A percentile compares a stretch with the other conserved stretches of the same genome.
Evolutionary conservation across 805 yeast genomes (phyloP).

Genomic region (Nakazawaea anatomiae): DNA sequence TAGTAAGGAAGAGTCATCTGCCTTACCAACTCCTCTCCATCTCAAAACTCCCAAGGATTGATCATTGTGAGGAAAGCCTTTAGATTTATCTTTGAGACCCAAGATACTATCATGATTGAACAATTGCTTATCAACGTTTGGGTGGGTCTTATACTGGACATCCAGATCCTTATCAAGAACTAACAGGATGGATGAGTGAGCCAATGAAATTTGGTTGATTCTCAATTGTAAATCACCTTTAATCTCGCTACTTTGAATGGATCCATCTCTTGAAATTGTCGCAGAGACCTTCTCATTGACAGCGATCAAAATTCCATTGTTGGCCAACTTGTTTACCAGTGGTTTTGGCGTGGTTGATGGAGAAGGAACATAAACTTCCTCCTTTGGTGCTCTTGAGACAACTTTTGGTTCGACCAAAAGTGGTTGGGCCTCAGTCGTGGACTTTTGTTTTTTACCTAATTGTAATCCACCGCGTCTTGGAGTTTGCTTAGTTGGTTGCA

Average conservation of each 20-base stretch:
- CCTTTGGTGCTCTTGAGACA: conserved; percentile 16
- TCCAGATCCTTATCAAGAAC: conserved; percentile 40
- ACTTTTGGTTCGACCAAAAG: conserved; percentile 22
- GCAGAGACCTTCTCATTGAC: conserved; percentile 76
- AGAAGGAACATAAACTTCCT: conserved; percentile 18
- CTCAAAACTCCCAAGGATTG: conserved; percentile 87
- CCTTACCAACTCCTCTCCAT: conserved; percentile 75
- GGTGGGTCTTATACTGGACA: conserved; percentile 86
- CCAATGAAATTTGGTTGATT: conserved; percentile 67
- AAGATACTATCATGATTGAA: conserved; percentile 56
- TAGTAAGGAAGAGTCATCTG: conserved; percentile 46
- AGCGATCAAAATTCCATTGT: conserved; percentile 76
- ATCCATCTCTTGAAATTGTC: conserved; percentile 79
- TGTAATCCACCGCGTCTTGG: conserved; percentile 70
- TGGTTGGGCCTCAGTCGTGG: conserved; percentile 20
- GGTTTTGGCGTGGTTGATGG: conserved; percentile 18
- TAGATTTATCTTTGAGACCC: conserved; percentile 68
- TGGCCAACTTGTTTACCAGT: conserved; percentile 31
- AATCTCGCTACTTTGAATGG: conserved; percentile 61
- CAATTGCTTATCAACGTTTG: conserved; percentile 79
- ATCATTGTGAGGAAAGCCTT: conserved; percentile 88
- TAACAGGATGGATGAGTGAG: conserved; percentile 60
- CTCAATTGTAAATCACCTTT: conserved; percentile 90
- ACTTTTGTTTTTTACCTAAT: conserved; percentile 51
- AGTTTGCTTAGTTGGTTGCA: conserved; percentile 17